Base-by-base conservation (phyloP, 257 asterid genomes). In the Agastache rugosa region DNA sequence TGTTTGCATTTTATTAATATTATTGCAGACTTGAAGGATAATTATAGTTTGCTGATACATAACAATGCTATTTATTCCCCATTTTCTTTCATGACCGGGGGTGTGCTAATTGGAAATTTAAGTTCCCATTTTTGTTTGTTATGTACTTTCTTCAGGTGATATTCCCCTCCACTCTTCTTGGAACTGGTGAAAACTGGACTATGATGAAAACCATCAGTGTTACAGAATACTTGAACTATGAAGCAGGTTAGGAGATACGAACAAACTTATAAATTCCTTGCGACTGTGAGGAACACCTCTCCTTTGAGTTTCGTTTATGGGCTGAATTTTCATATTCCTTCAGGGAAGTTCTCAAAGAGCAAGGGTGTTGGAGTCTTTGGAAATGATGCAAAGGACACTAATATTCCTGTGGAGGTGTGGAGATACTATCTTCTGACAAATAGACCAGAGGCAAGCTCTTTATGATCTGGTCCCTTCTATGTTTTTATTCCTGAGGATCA, bases 151-250 rank as follows among this genome's bases (percentile, higher is more conserved):
- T 83, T 70, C 85, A 94, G 99, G 98, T 94, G 74, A 87, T 94
- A 84, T 94, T 94, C 83, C 99, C 99, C 47, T 89, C 98, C 74
- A 83, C 96, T 23, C 99, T 92, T 80, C 87, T 94, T 71, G 99
- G 99, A 83, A 92, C 99, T 19, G 96, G 88, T 83, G 97, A 94
- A 80, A 86, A 77, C 68, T 94, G 99, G 99, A 94, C 99, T 75
- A 77, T 94, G 89, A 87, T 94, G 99, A 90, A 90, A 81, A 92
- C 97, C 23, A 92, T 94, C 82, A 94, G 99, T 61, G 99, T 90
- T 27, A 94, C 99, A 20, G 99, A 94, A 73, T 94, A 94, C 84
- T 83, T 94, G 82, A 94, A 94, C 82, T 94, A 94, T 75, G 99
- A 94, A 88, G 85, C 99, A 83, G 99, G 99, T 94, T 75, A 78